Base-by-base conservation (phyloP, 1,284 basidiomycete species). In the Blastosporella zonata region DNA sequence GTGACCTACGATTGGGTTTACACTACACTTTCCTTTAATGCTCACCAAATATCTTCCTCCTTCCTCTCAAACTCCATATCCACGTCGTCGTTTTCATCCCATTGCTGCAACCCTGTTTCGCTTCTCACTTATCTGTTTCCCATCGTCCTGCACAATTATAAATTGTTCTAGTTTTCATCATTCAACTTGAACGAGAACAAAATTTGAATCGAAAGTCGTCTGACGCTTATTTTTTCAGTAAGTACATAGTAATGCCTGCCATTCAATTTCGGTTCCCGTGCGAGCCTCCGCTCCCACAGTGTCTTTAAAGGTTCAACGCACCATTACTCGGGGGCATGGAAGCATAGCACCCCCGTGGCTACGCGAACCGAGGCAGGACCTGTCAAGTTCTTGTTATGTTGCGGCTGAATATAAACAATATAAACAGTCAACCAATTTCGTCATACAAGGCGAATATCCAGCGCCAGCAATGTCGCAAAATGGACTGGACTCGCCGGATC, bases 101-200 rank as follows among this genome's bases (percentile, higher is more conserved):
- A 56, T 54, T 58, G 52, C 56, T 56, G 56, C 60, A 56, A 54
- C 47, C 59, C 37, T 51, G 46, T 50, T 50, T 46, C 37, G 46
- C 52, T 55, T 41, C 52, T 50, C 48, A 29, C 8, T 31, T 12
- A 13, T 47, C 49, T 42, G 31, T 48, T 27, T 37, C 43, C 54
- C 43, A 47, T 50, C 20, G 49, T 53, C 52, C 29, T 49, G 45
- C 53, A 52, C 46, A 52, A 55, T 43, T 54, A 54, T 57, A 54
- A 51, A 56, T 43, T 50, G 55, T 57, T 52, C 45, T 50, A 41
- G 33, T 51, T 48, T 41, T 48, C 43, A 34, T 38, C 21, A 35
- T 9, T 31, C 29, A 13, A 9, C 6, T 9, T 31, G 8, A 3
- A 31, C 3, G 13, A 9, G 5, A n/a, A n/a, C 23, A 35, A 10